Evolutionary conservation across 257 asterid species (phyloP), one percentile per base, ranked within the genome.

Genomic region (Euphrasia confusa): DNA sequence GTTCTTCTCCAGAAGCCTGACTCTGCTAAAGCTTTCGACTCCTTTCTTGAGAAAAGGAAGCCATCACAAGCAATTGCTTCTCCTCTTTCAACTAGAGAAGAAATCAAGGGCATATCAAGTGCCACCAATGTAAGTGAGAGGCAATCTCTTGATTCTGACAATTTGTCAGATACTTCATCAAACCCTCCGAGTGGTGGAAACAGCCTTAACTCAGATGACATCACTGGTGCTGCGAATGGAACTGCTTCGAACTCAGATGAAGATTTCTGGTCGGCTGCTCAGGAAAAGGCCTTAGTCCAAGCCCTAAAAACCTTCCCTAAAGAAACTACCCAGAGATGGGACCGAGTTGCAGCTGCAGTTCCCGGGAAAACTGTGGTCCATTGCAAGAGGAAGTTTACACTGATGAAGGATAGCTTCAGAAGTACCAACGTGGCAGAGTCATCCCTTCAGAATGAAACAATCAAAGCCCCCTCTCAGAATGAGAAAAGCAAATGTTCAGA

Each of bases 1-100:
- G 95, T 89, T 66, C 95, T 93, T 60, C 91, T 92, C 47, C 97
- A 93, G 78, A 93, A 93, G 75, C 99, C 97, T 0, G 96, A 89
- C 75, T 80, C 97, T 39, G 78, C 87, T 27, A 89, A 93, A 73
- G 94, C 96, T 68, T 93, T 89, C 12, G 99, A 93, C 78, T 83
- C 97, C 24, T 93, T 93, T 61, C 99, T 93, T 12, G 99, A 89
- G 82, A 93, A 84, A 77, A 78, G 99, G 70, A 93, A 93, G 80
- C 82, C 88, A 59, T 74, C 91, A 7, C 85, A 73, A 28, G 28
- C 87, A 45, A 89, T 89, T 72, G 96, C 76, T 32, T 89, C 99
- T 55, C 99, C 99, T 68, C 96, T 93, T 10, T 44, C 96, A 61
- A 82, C 94, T 3, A 86, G 99, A 72, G 95, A 73, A 32, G 95